Base-by-base conservation (phyloP, 2,329 filamentous ascomycete species). In the Fusarium tricinctum region DNA sequence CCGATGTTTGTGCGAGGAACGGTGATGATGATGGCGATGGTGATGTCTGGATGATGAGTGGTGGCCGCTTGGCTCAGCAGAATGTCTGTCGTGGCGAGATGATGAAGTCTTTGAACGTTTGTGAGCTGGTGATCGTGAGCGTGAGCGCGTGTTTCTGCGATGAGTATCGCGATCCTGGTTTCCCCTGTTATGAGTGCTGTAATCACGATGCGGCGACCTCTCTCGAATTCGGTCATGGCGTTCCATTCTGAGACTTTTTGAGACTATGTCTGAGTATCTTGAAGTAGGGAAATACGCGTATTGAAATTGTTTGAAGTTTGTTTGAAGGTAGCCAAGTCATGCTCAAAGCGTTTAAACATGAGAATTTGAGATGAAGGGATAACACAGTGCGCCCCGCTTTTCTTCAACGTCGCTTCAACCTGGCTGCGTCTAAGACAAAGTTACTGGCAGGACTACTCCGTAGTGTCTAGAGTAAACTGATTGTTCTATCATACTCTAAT, bases 301-400 rank as follows among this genome's bases (percentile, higher is more conserved):
- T 47, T 26, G 47, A 20, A 32, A 15, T 51, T 32, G 14, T 47
- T 28, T 8, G 19, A 22, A 19, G 19, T 33, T 51, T 57, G 26
- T 62, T 22, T 20, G 32, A 63, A 46, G 13, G 26, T 45, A 48
- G 39, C 38, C 50, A 42, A 38, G 52, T 35, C 44, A 50, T 56
- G 50, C 56, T 70, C 57, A 39, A 39, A 42, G 58, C 44, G 56
- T 57, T 54, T 50, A 19, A 45, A 51, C 38, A 54, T 44, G 58
- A 64, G 68, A 71, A 67, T 70, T 71, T 58, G 69, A 53, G 42
- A 50, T 66, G 54, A 56, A 62, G 68, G 59, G 52, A 58, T 63
- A 20, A 44, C 60, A 74, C 71, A 74, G 72, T 74, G 72, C 72
- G 72, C 58, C n/a, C 71, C 71, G 44, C 71, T 60, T 69, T 69